Base-by-base conservation (phyloP, 257 asterid species). In the Prunella vulgaris region DNA sequence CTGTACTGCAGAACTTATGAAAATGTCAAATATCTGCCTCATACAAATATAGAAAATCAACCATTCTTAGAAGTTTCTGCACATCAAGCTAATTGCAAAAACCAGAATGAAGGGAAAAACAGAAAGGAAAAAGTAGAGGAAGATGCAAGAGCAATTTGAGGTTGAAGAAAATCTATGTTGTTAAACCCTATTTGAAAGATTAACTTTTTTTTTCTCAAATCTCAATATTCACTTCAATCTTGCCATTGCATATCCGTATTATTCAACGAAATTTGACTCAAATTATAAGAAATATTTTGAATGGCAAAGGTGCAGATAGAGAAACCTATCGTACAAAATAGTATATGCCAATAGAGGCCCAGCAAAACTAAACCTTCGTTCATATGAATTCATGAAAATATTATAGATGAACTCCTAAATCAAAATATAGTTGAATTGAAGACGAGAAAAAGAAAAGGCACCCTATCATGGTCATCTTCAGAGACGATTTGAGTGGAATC, bases 401-500 rank as follows among this genome's bases (percentile, higher is more conserved):
- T n/a, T n/a, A n/a, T n/a, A 54, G 15, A 70, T 9, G 46, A 62
- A 70, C 20, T 64, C 48, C 14, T 42, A 58, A 56, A 46, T 20
- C 13, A 9, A 13, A 14, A 52, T 28, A 25, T 28, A 46, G 27
- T 69, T 14, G 53, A 33, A 49, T 9, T 38, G 4, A 0, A 8
- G 8, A 42, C 27, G 57, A 25, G 18, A 22, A 52, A 14, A 14
- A 38, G 60, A 37, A 46, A 46, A 57, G 6, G 53, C 70, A 93
- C 97, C 99, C 99, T 68, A 93, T 87, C 99, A 90, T 93, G 60
- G 96, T 90, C 93, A 93, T 87, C 60, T 93, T 93, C 80, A 90
- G 73, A 24, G 95, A 80, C 42, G 98, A 17, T 76, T 88, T 93
- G 76, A 93, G 82, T 7, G 97, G 88, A 63, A 90, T 84, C 40